Percentiles rank a stretch among this genome's conserved stretches.
Conservation (phyloP, 164 flowering plant genomes). For the Kingdonia uniflora region DNA sequence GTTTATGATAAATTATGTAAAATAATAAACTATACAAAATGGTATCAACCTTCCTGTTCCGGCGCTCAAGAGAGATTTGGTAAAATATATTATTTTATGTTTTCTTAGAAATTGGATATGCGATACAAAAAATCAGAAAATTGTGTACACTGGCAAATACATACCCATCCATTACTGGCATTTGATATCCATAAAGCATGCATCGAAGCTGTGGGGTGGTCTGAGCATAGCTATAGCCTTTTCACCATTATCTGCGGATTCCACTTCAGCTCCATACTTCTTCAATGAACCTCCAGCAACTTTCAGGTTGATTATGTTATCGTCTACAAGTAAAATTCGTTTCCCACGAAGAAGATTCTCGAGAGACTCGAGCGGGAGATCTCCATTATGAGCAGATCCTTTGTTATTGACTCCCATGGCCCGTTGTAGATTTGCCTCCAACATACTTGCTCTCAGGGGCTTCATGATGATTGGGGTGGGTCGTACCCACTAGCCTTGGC, state of each 20-base stretch:
- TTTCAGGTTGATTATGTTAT: conserved; percentile 67
- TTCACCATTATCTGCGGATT: conserved; percentile 73
- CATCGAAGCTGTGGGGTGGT: conserved; percentile 80
- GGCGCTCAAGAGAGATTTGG: too few species aligned
- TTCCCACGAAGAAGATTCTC: conserved; percentile 48
- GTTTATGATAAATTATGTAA: too few species aligned
- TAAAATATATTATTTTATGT: too few species aligned
- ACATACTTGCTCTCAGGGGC: conserved; percentile 62
- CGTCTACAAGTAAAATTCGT: conserved; percentile 82
- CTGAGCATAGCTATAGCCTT: conserved; percentile 49
- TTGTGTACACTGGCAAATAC: too few species aligned
- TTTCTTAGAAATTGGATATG: too few species aligned
- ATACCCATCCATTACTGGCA: conserved; percentile 99
- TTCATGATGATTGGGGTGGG: conserved; percentile 40
- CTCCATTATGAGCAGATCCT: conserved; percentile 19
- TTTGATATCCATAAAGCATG: conserved; percentile 98
- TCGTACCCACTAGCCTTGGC: conserved; percentile 28
- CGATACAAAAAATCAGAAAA: too few species aligned
- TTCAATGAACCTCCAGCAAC: conserved; percentile 87
- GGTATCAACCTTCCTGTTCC: too few species aligned
- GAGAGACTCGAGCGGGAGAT: conserved; percentile 24
- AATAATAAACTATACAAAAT: too few species aligned
- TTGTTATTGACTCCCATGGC: conserved; percentile 36
- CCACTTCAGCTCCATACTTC: conserved; percentile 73
- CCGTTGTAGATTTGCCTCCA: conserved; percentile 45